phyloP scores from a whole-genome alignment of 192 early-diverging fungal species.

The Borealophlyctis nickersoniae region DNA sequence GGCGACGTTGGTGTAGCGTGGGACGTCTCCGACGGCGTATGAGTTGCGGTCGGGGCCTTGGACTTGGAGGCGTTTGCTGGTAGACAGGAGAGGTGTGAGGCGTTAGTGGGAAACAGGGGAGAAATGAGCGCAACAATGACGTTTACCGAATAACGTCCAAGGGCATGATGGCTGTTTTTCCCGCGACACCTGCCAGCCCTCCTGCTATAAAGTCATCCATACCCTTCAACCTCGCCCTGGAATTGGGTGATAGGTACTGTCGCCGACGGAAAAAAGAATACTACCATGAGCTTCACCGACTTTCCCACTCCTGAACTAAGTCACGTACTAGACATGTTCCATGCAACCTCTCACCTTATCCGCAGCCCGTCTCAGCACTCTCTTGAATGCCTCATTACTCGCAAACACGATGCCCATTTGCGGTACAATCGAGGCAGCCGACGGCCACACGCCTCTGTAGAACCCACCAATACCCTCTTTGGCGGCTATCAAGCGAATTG shows the following conservation, averaged over 20 bases:
- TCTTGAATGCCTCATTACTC: slow-evolving; percentile 63
- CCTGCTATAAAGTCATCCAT: slow-evolving; percentile 73
- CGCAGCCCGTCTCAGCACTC: slow-evolving; percentile 32
- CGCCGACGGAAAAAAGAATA: too few relatives aligned
- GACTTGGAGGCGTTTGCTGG: slow-evolving; percentile 54
- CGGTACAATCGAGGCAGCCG: slow-evolving; percentile 86
- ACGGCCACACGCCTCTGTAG: slow-evolving; percentile 79
- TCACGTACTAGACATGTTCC: slow-evolving; percentile 11
- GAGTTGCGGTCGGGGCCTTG: slow-evolving; percentile 68
- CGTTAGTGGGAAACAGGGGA: too few relatives aligned
- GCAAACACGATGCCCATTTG: slow-evolving; percentile 94
- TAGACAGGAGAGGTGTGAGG: neutral
- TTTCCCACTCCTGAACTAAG: too few relatives aligned
- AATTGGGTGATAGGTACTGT: slow-evolving; percentile 2
- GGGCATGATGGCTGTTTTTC: slow-evolving; percentile 86
- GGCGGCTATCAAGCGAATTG: slow-evolving; percentile 59
- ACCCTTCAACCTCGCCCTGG: too few relatives aligned
- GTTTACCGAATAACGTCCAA: slow-evolving; percentile 69
- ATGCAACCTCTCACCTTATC: slow-evolving; percentile 19
- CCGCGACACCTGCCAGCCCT: slow-evolving; percentile 73
- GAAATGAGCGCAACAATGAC: too few relatives aligned
- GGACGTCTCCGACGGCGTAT: slow-evolving; percentile 63
- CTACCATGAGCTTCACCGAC: too few relatives aligned
- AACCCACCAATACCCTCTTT: slow-evolving; percentile 81
- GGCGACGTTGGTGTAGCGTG: slow-evolving; percentile 58